A percentile compares a stretch with the other conserved stretches of the same genome.
Evolutionary conservation across 192 early-diverging fungal genomes (phyloP).

Genomic region (Coemansia sp.): DNA sequence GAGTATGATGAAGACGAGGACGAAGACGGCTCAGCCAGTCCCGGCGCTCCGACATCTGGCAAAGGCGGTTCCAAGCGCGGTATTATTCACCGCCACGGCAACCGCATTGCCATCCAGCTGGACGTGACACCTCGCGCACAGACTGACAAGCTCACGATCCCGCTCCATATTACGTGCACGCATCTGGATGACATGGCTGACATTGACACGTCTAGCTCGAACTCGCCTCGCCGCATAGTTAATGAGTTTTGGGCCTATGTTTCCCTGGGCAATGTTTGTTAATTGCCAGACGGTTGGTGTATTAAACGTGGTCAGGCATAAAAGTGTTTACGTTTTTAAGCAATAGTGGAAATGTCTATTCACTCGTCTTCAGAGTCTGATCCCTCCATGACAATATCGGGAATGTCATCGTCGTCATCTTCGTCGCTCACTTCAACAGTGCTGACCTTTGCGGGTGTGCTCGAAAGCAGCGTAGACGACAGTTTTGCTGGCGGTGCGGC

Average conservation of each 20-base stretch:
- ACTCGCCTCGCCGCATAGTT: constrained; percentile 13
- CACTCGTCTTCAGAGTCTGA: constrained; percentile 50
- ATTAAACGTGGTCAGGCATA: background rate
- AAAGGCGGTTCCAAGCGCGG: constrained; percentile 8
- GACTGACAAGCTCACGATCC: constrained; percentile 20
- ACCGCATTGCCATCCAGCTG: constrained; percentile 42
- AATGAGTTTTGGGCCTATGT: constrained; percentile 50
- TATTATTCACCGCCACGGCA: constrained; percentile 42
- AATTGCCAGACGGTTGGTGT: background rate
- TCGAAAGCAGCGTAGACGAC: background rate
- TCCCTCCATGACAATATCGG: constrained; percentile 52
- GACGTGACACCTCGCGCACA: constrained; percentile 24
- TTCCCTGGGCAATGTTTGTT: constrained; percentile 21
- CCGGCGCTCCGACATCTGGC: background rate
- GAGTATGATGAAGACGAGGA: constrained; percentile 72
- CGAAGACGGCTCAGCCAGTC: constrained; percentile 21
- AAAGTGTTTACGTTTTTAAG: no score
- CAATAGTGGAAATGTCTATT: background rate
- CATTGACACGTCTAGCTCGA: background rate
- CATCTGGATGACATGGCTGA: constrained; percentile 43
- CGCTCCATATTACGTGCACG: constrained; percentile 37
- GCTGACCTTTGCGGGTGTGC: background rate
- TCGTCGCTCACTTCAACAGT: constrained; percentile 5
- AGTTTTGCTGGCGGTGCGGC: background rate
- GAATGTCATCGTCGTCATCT: constrained; percentile 35